phyloP scores from a whole-genome alignment of 208 protist species.

The Acanthamoeba triangularis region DNA sequence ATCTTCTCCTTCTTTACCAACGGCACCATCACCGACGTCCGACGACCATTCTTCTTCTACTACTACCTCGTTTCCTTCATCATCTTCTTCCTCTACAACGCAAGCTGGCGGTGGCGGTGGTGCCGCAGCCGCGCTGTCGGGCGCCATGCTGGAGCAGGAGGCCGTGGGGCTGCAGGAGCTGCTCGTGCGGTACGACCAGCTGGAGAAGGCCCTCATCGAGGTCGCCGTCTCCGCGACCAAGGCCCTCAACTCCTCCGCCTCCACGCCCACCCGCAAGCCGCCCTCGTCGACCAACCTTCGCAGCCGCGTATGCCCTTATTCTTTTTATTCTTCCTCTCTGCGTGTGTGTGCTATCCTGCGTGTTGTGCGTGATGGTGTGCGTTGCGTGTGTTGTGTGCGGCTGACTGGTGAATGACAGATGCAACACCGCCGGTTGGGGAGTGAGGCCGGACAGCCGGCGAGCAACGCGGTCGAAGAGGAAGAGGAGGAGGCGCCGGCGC shows the following conservation, averaged over 20 bases:
- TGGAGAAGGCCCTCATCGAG: slow-evolving; percentile 46
- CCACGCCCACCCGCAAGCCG: background rate
- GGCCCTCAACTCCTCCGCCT: background rate
- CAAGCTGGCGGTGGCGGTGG: background rate
- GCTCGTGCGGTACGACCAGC: slow-evolving; percentile 12
- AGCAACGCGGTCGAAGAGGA: background rate
- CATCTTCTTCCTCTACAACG: background rate
- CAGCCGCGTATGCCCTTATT: background rate
- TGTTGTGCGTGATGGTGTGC: no score
- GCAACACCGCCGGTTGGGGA: background rate
- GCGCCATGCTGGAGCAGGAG: background rate
- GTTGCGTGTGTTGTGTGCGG: background rate
- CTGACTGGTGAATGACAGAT: background rate
- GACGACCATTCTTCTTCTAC: background rate
- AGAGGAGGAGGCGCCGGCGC: background rate
- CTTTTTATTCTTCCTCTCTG: background rate
- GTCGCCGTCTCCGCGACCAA: background rate
- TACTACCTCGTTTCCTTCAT: background rate
- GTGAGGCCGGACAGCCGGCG: background rate
- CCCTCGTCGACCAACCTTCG: background rate
- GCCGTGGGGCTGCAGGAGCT: background rate
- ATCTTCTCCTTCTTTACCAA: background rate
- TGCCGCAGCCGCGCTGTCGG: background rate
- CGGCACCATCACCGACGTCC: background rate
- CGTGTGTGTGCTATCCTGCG: background rate